These are phyloP conservation scores for Scytalidium sp. DNA, from an alignment of 2,329 filamentous ascomycete genomes.

Conservation along the genomic window DNA sequence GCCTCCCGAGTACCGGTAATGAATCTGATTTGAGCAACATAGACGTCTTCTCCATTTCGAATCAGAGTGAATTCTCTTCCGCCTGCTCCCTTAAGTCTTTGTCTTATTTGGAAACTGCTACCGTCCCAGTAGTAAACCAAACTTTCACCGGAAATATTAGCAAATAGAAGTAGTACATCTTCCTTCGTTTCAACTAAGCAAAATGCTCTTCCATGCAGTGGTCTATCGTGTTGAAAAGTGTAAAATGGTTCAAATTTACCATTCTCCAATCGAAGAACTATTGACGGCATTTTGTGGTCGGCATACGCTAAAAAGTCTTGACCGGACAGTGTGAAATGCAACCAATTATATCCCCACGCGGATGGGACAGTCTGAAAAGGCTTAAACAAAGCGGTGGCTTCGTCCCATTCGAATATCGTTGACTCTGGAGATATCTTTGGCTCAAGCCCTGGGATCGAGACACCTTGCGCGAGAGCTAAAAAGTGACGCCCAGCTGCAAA, in stretches of 20 bases:
- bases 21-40: background rate
- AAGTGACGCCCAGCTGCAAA: background rate
- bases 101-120: background rate
- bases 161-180: background rate
- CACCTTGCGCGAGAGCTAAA: background rate
- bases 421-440: background rate
- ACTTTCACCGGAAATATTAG: background rate
- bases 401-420: background rate
- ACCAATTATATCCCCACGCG: background rate
- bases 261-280: background rate
- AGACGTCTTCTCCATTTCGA: background rate
- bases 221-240: background rate
- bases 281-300: background rate
- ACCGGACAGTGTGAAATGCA: background rate
- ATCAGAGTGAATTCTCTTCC: background rate
- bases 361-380: background rate
- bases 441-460: background rate
- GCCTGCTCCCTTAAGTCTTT: background rate
- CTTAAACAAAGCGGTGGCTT: background rate
- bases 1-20: background rate
- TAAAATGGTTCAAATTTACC: background rate
- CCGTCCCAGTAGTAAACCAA: background rate
- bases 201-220: background rate
- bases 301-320: background rate
- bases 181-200: background rate